Base-by-base conservation (phyloP, 306 rosid species). In the Glycine soja region DNA sequence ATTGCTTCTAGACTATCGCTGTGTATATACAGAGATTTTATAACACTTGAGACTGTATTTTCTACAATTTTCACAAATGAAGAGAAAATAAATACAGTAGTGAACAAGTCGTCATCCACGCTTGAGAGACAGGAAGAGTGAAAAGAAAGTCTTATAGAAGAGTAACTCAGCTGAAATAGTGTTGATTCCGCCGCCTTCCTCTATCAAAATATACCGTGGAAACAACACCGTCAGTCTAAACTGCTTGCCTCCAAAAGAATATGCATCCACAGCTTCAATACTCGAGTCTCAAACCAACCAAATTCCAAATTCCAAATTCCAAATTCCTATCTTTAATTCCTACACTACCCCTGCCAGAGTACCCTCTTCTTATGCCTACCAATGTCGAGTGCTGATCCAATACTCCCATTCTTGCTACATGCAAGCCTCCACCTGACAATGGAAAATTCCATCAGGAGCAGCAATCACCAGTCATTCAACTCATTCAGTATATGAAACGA, bases 221-320 rank as follows among this genome's bases (percentile, higher is more conserved):
- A 91, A 79, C 93, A 53, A 77, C 76, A 82, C 74, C 59, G 47
- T 32, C 72, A 87, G 80, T 78, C 77, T 80, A 67, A 52, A 77
- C 79, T 69, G 85, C 88, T 77, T 71, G 94, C 86, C 99, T 90
- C 97, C 93, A 42, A 92, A 95, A 95, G 99, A 95, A 91, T 93
- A 81, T 79, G 85, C 87, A 83, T 84, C 72, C 67, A 51, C 74
- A 72, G 15, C 75, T 89, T 86, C 84, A 80, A 80, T 78, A 87
- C 87, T 82, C 40, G 5, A 36, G 40, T 36, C 40, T 36, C 91
- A 85, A 86, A 79, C 81, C 87, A 84, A 79, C 85, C 87, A 75
- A 85, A 86, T 82, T 72, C 71, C 83, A 89, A 87, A 87, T 78
- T 70, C 86, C 91, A 75, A 85, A 86, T 82, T 72, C 71, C 83